Base-by-base conservation (phyloP, 1,139 yeast genomes). In the Diutina ranongensis region DNA sequence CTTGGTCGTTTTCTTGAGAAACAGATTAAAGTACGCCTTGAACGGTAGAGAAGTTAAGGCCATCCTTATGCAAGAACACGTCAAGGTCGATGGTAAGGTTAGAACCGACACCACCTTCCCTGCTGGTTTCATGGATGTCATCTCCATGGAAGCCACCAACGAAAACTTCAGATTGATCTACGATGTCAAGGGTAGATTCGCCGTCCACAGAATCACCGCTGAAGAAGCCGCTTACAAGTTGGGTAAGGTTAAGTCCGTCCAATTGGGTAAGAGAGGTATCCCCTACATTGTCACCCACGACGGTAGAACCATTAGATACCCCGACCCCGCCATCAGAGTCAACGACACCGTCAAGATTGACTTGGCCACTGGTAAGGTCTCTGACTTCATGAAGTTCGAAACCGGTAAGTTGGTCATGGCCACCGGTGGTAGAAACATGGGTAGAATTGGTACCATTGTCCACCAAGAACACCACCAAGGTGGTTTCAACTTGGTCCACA, bases 391-490 rank as follows among this genome's bases (percentile, higher is more conserved):
- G 76, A 86, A 87, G 76, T 89, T 89, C 69, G 97, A 87, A 71
- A 79, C 92, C 63, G 97, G 97, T 72, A 86, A 80, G 74, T 78
- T 87, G 68, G 96, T 83, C 59, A 89, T 88, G 94, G 94, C 85
- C 71, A 89, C 97, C 59, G 97, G 97, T 78, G 97, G 97, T 77
- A 92, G 96, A 76, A 88, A 87, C 84, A 82, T 89, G 94, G 98
- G 98, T 71, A 85, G 98, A 77, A 89, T 88, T 69, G 98, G 98
- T 84, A 88, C 86, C 60, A 88, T 89, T 70, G 79, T 83, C 61
- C 96, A 89, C 94, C 84, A 94, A 76, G 98, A 89, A 78, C 87
- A 85, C 77, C 98, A 89, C 81, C 96, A 89, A 72, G 98, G 98
- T 72, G 97, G 97, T 71, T 89, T 92, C 80, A 97, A 89, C 74